Evolutionary conservation across 2,329 filamentous ascomycete species (phyloP), one percentile per base, ranked within the genome.

Genomic region (Aaosphaeria pasadenensis): DNA sequence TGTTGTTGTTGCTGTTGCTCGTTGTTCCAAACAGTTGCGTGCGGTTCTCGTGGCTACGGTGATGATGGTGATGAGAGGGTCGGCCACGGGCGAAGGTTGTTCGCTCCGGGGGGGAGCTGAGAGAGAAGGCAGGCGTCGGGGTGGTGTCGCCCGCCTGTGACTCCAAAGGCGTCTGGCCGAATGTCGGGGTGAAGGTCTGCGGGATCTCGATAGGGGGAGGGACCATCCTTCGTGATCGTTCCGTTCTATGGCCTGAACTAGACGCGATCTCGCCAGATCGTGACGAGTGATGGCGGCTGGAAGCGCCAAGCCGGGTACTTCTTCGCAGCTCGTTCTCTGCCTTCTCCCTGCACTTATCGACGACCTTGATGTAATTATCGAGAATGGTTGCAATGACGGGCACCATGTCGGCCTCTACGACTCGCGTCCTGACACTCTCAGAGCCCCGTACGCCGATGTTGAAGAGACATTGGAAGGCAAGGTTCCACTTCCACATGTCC

Each of bases 401-500:
- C 4, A 99, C 94, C 89, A 99, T 96, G 72, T 99, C 94, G 54
- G 94, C 94, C 74, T 99, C 94, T 45, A 99, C 94, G 3, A 99
- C 92, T 57, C 94, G 83, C 49, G 94, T 97, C 59, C 94, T 84
- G 50, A 99, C 94, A 58, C 84, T 86, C 75, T 99, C 94, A 9
- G 94, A 96, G 51, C 94, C 94, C 59, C 94, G 84, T 51, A 99
- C 92, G 48, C 94, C 94, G 66, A 99, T 97, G 72, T 99, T 99
- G 69, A 99, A 94, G 56, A 97, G 91, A 71, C 94, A 99, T 73
- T 97, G 94, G 71, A 99, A 99, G 45, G 94, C 94, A 54, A 99
- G 81, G 67, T 96, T 99, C 94, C 94, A 99, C 74, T 97, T 97
- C 94, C 94, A 99, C 89, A 96, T 96, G 71, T 96, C 92, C 92